Percentiles rank a stretch among this genome's conserved stretches.
Evolutionary conservation across 2,329 filamentous ascomycete species (phyloP).

Genomic region (Aspergillus aculeatus): DNA sequence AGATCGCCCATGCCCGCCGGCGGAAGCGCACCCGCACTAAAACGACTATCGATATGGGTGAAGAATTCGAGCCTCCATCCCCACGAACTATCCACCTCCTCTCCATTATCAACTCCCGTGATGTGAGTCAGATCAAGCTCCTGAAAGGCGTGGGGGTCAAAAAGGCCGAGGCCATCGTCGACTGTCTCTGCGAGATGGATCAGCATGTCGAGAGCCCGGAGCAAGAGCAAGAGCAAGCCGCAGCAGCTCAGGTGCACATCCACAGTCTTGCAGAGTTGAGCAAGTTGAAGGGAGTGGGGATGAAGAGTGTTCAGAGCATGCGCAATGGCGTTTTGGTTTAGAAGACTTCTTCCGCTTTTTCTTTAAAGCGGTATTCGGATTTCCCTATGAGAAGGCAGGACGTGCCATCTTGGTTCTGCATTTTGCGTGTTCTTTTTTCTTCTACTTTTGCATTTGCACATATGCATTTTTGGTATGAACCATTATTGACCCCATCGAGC

Average conservation of each 20-base stretch:
- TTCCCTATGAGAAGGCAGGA: too few species aligned
- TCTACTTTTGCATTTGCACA: slow-evolving; percentile 11
- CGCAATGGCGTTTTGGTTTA: slow-evolving; percentile 43
- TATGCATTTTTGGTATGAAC: not conserved
- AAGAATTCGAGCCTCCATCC: slow-evolving; percentile 26
- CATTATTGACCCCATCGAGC: slow-evolving; percentile 18
- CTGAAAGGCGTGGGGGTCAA: slow-evolving; percentile 49
- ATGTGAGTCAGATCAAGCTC: slow-evolving; percentile 46
- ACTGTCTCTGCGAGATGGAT: slow-evolving; percentile 47
- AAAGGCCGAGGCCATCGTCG: slow-evolving; percentile 49
- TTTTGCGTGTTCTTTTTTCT: not conserved
- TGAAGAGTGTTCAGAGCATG: slow-evolving; percentile 50
- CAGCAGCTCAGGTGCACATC: slow-evolving; percentile 29
- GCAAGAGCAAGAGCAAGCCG: slow-evolving; percentile 15
- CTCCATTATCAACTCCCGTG: slow-evolving; percentile 47
- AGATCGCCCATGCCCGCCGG: slow-evolving; percentile 21
- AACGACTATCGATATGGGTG: slow-evolving; percentile 19
- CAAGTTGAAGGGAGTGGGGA: slow-evolving; percentile 45
- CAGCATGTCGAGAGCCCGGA: slow-evolving; percentile 21
- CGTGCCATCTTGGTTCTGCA: too few species aligned
- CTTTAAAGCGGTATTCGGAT: too few species aligned
- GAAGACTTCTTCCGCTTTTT: not conserved
- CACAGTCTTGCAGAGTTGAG: slow-evolving; percentile 42
- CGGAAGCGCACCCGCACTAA: slow-evolving; percentile 32
- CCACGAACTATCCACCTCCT: slow-evolving; percentile 47